Conservation (phyloP, 1,284 basidiomycete species). For the Marasmius oreades region DNA sequence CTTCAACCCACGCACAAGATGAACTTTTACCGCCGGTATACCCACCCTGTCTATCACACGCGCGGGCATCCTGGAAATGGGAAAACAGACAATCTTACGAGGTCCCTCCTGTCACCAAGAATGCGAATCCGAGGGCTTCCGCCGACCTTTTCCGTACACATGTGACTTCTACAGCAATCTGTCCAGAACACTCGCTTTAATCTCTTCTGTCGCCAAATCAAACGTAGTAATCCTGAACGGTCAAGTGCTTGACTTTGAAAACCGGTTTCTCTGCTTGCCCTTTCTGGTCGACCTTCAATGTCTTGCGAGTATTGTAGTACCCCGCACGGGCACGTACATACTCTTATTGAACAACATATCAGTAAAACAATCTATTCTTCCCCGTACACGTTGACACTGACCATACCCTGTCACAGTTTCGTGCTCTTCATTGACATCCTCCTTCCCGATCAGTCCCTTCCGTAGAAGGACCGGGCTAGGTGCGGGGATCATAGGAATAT, state of each 20-base stretch:
- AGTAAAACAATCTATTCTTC: background rate
- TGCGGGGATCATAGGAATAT: constrained; percentile 20
- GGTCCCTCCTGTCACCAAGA: too few species aligned
- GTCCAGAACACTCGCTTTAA: too few species aligned
- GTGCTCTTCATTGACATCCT: constrained; percentile 5
- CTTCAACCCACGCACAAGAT: too few species aligned
- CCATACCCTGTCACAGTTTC: constrained; percentile 15
- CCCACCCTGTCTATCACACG: too few species aligned
- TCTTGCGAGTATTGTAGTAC: constrained; percentile 15
- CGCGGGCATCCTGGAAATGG: too few species aligned
- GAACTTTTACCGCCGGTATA: too few species aligned
- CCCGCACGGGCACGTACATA: constrained; percentile 18
- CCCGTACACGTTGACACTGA: constrained; percentile 1
- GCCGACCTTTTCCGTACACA: too few species aligned
- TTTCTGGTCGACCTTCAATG: constrained; percentile 8
- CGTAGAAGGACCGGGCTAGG: constrained; percentile 24
- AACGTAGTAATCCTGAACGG: constrained; percentile 16
- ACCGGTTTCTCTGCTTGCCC: constrained; percentile 5
- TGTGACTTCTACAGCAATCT: too few species aligned
- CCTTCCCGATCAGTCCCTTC: constrained; percentile 17
- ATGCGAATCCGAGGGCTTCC: too few species aligned
- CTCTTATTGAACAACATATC: too few species aligned
- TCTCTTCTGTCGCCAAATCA: too few species aligned
- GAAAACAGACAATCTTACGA: too few species aligned
- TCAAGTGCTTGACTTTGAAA: constrained; percentile 16